Base-by-base conservation (phyloP, 2,329 filamentous ascomycete species). In the Hypoxylon rubiginosum region DNA sequence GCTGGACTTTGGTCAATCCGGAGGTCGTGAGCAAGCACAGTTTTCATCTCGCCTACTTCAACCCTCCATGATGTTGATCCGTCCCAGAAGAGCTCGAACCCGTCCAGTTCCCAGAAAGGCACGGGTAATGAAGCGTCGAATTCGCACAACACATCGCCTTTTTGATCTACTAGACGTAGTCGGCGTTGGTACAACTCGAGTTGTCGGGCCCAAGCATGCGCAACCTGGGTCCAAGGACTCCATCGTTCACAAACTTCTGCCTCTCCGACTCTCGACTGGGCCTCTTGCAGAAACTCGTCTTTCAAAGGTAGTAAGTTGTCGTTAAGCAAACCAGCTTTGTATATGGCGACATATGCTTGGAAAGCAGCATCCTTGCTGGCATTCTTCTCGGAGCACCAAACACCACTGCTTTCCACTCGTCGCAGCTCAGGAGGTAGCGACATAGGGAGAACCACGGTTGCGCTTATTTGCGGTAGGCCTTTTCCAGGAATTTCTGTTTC, bases 291-390 rank as follows among this genome's bases (percentile, higher is more conserved):
- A 8, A 79, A 69, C n/a, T 82, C 81, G 1, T 81, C 78, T 58
- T 77, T 78, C 13, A 85, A 80, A 8, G 95, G 95, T 43, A 97
- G 82, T 0, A 97, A 79, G 71, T 97, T 85, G 13, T 97, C 87
- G 66, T 92, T 94, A 1, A 98, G 79, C 4, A 97, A 81, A 0
- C 91, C 91, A 26, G 86, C 90, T 7, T 86, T 72, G 74, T 95
- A 89, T 0, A 98, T 82, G 4, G 83, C 83, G 21, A 87, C 79
- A 74, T 94, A 97, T 0, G 94, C 92, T 73, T 92, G 87, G 66
- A 97, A 96, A 0, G 93, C 91, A 0, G 91, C 93, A 77, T 97
- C 95, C 74, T 91, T 93, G 70, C 84, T 89, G 0, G 94, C 93
- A 70, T 88, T 89, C 62, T 84, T 86, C 73, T 96, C 90, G 0